Base-by-base conservation (phyloP, 2,329 filamentous ascomycete genomes). In the Corynespora cassiicola region DNA sequence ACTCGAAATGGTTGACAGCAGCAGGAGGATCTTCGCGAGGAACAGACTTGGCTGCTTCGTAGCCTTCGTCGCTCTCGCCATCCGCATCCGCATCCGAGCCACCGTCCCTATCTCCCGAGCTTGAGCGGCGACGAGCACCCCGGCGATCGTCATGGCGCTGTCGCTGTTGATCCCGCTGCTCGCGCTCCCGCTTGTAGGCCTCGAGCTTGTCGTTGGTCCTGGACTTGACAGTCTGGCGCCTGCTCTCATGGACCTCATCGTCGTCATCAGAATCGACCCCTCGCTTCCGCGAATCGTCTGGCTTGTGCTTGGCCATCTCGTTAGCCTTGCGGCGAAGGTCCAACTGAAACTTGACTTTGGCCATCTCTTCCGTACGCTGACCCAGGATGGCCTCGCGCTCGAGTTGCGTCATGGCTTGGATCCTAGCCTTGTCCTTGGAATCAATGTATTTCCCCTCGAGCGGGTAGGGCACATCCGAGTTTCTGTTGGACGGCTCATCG, bases 381-480 rank as follows among this genome's bases (percentile, higher is more conserved):
- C 90, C 92, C 6, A 99, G 80, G 28, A 96, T 85, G 63, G 90
- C 84, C 69, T 99, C 94, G 47, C 92, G 87, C 63, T 95, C 85
- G 34, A 97, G 85, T 72, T 97, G 91, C 19, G 90, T 86, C 80
- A 96, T 84, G 39, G 78, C 81, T 79, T 94, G 85, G 47, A 99
- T 94, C 34, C 87, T 54, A 7, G 66, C 62, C 54, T 71, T 75
- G 50, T 77, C 76, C 49, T 75, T 74, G 42, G 72, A 74, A 57
- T 82, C 79, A 44, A 80, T 77, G 65, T 82, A 88, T 59, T 94
- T 85, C 55, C 92, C 91, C 51, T 99, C 94, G 47, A 96, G 80
- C 0, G 92, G 90, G 63, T 95, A 94, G 39, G 84, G 58, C 67
- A 86, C 75, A 60, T 85, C 80, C 36, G 81, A 78, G 39, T 84